Conservation (phyloP, 768 basidiomycete species). For the Inosperma sp. region DNA sequence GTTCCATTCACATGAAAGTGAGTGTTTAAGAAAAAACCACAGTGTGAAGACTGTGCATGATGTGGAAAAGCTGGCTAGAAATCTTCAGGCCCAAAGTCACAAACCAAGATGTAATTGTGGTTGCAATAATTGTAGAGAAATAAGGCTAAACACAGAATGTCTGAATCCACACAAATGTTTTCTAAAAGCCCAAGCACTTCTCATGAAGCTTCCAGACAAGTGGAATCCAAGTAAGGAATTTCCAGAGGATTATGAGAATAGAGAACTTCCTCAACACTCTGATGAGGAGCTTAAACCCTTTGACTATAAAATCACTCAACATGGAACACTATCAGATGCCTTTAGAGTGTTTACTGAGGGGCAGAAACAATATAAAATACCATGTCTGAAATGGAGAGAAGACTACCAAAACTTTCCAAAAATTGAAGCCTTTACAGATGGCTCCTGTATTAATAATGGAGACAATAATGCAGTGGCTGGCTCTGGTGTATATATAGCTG, state of each 20-base stretch:
- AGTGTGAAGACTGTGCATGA: conserved; percentile 14
- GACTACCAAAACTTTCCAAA: neutral
- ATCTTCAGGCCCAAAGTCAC: neutral
- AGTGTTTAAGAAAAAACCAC: conserved; percentile 17
- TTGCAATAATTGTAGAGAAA: conserved; percentile 7
- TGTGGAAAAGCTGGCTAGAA: neutral
- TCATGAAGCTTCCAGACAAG: conserved; percentile 15
- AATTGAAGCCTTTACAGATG: conserved; percentile 1
- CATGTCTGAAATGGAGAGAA: neutral
- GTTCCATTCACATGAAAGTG: neutral
- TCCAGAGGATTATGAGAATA: neutral
- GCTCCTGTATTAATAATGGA: neutral
- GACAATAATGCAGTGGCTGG: neutral
- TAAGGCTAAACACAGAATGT: conserved; percentile 7
- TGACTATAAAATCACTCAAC: neutral
- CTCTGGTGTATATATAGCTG: neutral
- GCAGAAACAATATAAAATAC: neutral
- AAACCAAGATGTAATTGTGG: neutral
- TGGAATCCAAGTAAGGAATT: conserved; percentile 16
- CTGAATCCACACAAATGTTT: conserved; percentile 17
- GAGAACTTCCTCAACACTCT: neutral
- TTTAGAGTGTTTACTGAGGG: neutral
- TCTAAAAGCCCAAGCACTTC: conserved; percentile 8
- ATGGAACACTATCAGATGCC: neutral
- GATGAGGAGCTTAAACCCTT: neutral